phyloP scores from a whole-genome alignment of 345 rosid genomes.

The Cardamine occulta region DNA sequence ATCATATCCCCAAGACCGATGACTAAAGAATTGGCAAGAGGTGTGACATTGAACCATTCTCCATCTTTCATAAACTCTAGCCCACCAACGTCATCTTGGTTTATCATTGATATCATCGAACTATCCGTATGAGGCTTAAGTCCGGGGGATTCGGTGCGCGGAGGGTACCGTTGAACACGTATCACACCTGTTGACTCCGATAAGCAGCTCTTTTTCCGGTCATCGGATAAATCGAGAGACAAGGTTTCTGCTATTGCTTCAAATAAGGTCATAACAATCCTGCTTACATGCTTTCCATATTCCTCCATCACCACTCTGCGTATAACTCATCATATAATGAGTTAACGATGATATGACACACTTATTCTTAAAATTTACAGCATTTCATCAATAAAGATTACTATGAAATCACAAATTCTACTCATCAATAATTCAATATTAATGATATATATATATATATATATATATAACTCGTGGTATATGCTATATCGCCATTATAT shows the following conservation, averaged over 20 bases:
- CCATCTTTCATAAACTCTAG: constrained; percentile 62
- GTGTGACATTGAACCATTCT: constrained; percentile 56
- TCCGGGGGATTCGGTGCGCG: constrained; percentile 42
- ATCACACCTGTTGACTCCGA: constrained; percentile 55
- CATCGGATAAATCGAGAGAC: constrained; percentile 40
- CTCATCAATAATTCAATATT: not conserved
- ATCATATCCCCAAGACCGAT: constrained; percentile 77
- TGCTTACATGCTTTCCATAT: constrained; percentile 58
- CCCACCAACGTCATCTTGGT: constrained; percentile 58
- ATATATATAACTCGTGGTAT: not conserved
- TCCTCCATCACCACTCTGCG: constrained; percentile 44
- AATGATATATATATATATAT: not conserved
- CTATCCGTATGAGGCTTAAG: constrained; percentile 69
- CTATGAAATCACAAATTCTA: not conserved
- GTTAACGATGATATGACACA: too few species aligned
- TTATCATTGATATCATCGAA: constrained; percentile 64
- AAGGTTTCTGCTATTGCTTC: constrained; percentile 50
- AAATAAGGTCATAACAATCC: constrained; percentile 52
- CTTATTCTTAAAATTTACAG: too few species aligned
- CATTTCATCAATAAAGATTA: too few species aligned
- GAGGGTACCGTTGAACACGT: constrained; percentile 65
- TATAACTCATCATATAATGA: too few species aligned
- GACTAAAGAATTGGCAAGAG: constrained; percentile 48
- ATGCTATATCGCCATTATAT: too few species aligned
- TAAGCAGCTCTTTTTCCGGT: constrained; percentile 25